Conservation (phyloP, 306 rosid species). For the Cucurbita ficifolia region DNA sequence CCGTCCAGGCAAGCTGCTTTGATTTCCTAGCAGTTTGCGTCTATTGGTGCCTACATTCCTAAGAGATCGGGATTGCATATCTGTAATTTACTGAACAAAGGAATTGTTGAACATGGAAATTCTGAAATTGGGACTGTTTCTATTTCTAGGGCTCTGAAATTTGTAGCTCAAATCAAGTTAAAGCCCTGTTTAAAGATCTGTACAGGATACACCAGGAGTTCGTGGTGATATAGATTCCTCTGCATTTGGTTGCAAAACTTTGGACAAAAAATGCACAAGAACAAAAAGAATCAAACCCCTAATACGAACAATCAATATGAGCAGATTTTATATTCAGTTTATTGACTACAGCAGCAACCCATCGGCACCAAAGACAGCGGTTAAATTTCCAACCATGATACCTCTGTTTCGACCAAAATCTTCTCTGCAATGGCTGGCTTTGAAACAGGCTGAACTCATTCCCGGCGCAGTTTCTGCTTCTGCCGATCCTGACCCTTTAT, state of each 20-base stretch:
- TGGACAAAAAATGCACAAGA: not conserved
- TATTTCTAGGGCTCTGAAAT: not conserved
- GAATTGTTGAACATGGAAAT: not conserved
- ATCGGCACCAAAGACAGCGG: conserved; percentile 21
- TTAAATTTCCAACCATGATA: conserved; percentile 37
- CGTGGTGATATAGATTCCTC: not conserved
- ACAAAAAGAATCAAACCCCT: not conserved
- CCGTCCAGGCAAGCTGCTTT: conserved; percentile 51
- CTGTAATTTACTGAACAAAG: not conserved
- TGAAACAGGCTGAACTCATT: conserved; percentile 26
- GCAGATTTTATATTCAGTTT: not conserved
- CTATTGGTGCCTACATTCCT: conserved; percentile 27
- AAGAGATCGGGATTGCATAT: not conserved
- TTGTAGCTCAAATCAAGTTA: not conserved
- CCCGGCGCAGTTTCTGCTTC: not conserved
- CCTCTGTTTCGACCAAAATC: conserved; percentile 19
- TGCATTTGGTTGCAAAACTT: not conserved
- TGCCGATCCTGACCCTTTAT: not conserved
- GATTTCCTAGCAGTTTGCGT: conserved; percentile 33
- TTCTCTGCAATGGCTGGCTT: conserved; percentile 29
- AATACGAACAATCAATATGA: not conserved
- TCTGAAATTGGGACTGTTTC: not conserved
- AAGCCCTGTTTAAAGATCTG: not conserved
- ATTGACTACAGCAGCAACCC: not conserved
- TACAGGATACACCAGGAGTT: not conserved